Conservation (phyloP, 306 rosid genomes). For the Luffa acutangula region DNA sequence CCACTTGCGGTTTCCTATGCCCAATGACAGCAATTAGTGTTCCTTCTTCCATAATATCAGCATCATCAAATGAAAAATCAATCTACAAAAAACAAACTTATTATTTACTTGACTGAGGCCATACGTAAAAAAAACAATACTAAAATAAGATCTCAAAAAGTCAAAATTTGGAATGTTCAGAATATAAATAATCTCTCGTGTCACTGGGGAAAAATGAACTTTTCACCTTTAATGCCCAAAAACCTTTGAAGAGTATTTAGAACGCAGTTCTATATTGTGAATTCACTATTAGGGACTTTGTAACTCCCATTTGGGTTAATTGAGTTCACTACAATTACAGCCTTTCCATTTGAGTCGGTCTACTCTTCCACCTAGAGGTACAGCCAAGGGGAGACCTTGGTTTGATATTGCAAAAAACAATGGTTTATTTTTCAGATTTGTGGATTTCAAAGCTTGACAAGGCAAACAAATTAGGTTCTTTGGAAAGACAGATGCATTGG, state of each 20-base stretch:
- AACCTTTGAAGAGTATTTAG: background rate
- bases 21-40: slow-evolving; percentile 69
- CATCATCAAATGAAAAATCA: slow-evolving; percentile 92
- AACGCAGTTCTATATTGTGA: background rate
- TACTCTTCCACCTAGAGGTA: too few relatives aligned
- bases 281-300: background rate
- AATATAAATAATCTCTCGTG: background rate
- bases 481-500: too few relatives aligned
- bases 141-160: background rate
- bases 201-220: background rate
- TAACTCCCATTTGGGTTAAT: background rate
- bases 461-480: too few relatives aligned
- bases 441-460: too few relatives aligned
- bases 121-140: background rate
- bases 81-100: slow-evolving; percentile 52
- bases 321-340: background rate
- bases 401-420: too few relatives aligned
- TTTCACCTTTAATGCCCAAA: background rate
- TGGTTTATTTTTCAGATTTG: too few relatives aligned
- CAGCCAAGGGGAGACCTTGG: too few relatives aligned
- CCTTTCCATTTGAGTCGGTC: too few relatives aligned
- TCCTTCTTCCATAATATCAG: slow-evolving; percentile 79
- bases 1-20: slow-evolving; percentile 38
- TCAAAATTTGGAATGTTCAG: background rate
- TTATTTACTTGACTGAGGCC: background rate